Evolutionary conservation across 306 rosid genomes (phyloP).

Genomic region (Mimosa bimucronata): DNA sequence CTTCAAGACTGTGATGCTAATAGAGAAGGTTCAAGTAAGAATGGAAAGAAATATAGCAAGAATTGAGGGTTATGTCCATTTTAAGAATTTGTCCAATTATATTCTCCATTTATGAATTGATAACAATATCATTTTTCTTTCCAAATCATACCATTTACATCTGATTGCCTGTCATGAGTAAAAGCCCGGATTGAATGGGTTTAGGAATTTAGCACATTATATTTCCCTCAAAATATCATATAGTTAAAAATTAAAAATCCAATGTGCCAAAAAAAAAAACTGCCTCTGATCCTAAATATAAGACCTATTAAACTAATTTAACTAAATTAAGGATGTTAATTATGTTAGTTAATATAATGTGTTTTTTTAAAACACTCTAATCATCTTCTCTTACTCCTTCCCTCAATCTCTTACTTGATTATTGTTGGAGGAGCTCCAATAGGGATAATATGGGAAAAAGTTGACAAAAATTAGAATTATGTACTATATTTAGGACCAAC

Average conservation of each 20-base stretch:
- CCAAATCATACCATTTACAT: slow-evolving; percentile 11
- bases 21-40: slow-evolving; percentile 2
- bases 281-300: too few relatives aligned
- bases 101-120: background rate
- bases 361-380: too few relatives aligned
- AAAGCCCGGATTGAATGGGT: background rate
- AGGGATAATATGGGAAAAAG: too few relatives aligned
- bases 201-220: background rate
- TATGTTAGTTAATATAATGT: too few relatives aligned
- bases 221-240: background rate
- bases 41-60: slow-evolving; percentile 6
- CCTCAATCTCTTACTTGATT: too few relatives aligned
- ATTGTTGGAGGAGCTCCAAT: too few relatives aligned
- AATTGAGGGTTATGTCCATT: slow-evolving; percentile 24
- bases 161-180: background rate
- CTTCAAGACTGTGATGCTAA: background rate
- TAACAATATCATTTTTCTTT: background rate
- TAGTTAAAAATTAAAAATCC: background rate
- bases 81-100: slow-evolving; percentile 6
- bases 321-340: too few relatives aligned
- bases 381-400: too few relatives aligned
- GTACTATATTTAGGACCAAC: too few relatives aligned
- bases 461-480: too few relatives aligned
- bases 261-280: background rate
- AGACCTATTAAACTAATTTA: too few relatives aligned